Evolutionary conservation across 2,329 filamentous ascomycete species (phyloP), one percentile per base, ranked within the genome.

Genomic region (Huntiella abstrusa): DNA sequence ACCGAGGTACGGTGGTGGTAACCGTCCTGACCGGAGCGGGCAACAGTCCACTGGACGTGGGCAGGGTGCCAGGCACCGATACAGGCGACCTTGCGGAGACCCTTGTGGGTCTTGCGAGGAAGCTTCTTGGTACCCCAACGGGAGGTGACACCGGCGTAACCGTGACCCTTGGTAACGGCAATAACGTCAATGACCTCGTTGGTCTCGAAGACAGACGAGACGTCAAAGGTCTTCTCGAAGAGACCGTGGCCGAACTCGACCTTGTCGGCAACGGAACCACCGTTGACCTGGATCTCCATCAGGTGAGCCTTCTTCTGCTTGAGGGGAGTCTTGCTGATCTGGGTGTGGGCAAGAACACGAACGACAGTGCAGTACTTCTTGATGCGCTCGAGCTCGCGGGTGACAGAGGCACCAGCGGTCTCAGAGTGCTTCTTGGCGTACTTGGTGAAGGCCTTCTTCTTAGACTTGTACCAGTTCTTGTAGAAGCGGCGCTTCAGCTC

Each of bases 391-490:
- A 98, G 80, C 71, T 98, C 91, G 65, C 84, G 83, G 68, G 83
- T 86, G 74, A 96, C 82, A 62, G 84, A 86, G 59, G 83, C 72
- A 62, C 85, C 87, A 70, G 69, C 83, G 73, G 71, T 80, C 75
- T 96, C 88, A 55, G 88, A 86, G 81, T 96, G 85, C 80, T 93
- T 88, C 85, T 96, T 98, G 75, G 91, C 85, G 73, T 98, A 98
- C 77, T 93, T 95, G 77, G 91, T 98, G 77, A 98, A 98, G 54
- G 91, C 91, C 88, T 98, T 98, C 85, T 95, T 96, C 87, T 98
- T 98, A 78, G 80, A 86, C 83, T 94, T 94, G 83, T 98, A 98
- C 91, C 91, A 98, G 83, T 98, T 98, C 86, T 96, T 96, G 84
- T 98, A 98, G 85, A 98, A 98, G 66, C 91, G 84, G 63, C 91